Evolutionary conservation across 768 basidiomycete species (phyloP), one percentile per base, ranked within the genome.

Genomic region (Calocera cornea): DNA sequence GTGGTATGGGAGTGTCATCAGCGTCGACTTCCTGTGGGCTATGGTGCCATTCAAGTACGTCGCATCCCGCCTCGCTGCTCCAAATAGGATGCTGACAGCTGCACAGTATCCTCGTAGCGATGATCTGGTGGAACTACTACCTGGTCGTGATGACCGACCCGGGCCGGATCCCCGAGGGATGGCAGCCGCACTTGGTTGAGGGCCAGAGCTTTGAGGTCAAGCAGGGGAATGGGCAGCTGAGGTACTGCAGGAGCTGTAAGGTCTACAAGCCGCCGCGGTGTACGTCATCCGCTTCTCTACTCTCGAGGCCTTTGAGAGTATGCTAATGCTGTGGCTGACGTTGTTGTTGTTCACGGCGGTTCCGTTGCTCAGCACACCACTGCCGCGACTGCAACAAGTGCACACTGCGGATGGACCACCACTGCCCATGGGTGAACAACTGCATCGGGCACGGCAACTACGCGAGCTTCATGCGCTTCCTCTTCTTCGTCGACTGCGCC

Each of bases 371-470:
- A 60, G 54, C 54, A 10, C 54, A 60, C 54, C 54, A 60, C 31
- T 60, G 54, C 54, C 54, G 54, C 16, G 54, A 60, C 11, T 60
- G 54, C 22, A 10, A 19, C 24, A 22, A 5, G 7, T 60, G 54
- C 54, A 60, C 54, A 10, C 31, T 60, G 31, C 54, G 54, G 54
- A 60, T 60, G 92, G 91, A 93, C 75, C 91, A 93, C 72, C 91
- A 93, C 73, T 92, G 91, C 74, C 92, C 91, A 7, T 95, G 91
- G 92, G 85, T 93, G 34, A 88, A 92, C 75, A 97, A 94, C 72
- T 95, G 95, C 73, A 89, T 99, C 70, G 97, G 97, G 0, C 88
- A 92, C 75, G 85, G 82, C 78, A 99, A 97, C 76, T 87, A 97
- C 70, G 89, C 88, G 1, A 75, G 78, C 69, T 82, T 82, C 81